Conservation (phyloP, 495 filamentous ascomycete genomes). For the Paragyromitra xinjiangensis region DNA sequence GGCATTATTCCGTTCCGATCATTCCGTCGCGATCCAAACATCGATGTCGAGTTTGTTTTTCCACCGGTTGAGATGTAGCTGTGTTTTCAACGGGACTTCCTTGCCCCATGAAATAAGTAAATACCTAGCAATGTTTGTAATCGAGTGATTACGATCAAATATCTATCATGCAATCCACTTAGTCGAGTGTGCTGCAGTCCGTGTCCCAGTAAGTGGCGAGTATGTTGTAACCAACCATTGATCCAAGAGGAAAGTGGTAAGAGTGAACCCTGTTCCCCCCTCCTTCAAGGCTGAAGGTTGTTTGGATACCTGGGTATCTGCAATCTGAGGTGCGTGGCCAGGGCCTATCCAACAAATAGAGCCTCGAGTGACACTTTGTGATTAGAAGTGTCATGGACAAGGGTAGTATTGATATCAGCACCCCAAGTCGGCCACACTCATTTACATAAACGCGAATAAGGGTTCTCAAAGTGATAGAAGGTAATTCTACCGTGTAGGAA, state of each 20-base stretch:
- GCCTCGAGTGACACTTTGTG: conserved; percentile 34
- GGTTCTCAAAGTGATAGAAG: background rate
- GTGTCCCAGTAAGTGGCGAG: background rate
- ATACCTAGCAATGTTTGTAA: conserved; percentile 23
- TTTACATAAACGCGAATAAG: background rate
- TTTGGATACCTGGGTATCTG: background rate
- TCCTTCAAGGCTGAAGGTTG: background rate
- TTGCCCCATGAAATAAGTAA: conserved; percentile 21
- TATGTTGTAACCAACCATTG: conserved; percentile 23
- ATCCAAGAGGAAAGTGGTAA: conserved; percentile 16
- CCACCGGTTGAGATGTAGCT: conserved; percentile 30
- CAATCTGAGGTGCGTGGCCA: conserved; percentile 3
- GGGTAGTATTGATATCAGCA: background rate
- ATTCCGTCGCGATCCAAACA: conserved; percentile 36
- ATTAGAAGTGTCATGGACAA: background rate
- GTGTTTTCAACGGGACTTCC: conserved; percentile 41
- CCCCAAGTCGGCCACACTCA: background rate
- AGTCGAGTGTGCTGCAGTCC: conserved; percentile 27
- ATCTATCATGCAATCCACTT: conserved; percentile 23
- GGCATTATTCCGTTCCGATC: conserved; percentile 40
- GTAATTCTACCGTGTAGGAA: background rate
- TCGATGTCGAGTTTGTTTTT: conserved; percentile 13
- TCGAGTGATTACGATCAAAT: conserved; percentile 25
- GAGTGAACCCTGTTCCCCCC: conserved; percentile 13
- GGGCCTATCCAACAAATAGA: conserved; percentile 5